These are phyloP conservation scores for Coniferiporia weirii DNA, from an alignment of 1,284 basidiomycete species.

Conservation along the genomic window DNA sequence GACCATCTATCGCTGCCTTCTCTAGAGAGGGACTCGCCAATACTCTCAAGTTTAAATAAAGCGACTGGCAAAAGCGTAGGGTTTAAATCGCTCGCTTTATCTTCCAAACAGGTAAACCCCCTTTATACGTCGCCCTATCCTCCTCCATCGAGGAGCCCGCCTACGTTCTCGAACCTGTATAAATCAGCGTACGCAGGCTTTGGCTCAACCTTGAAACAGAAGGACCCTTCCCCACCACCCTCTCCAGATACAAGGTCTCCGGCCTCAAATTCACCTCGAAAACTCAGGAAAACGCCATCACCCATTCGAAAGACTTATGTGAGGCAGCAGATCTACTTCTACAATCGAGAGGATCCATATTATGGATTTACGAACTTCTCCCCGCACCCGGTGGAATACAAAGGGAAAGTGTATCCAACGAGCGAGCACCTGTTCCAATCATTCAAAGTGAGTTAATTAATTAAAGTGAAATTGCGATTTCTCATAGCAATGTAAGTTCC, in stretches of 20 bases:
- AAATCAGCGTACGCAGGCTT: no score
- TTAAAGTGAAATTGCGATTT: neutral
- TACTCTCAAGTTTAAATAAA: neutral
- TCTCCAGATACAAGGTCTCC: conserved; percentile 15
- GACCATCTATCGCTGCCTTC: neutral
- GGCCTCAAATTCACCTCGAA: conserved; percentile 8
- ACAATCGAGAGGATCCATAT: conserved; percentile 53
- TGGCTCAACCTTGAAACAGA: no score
- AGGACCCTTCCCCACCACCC: no score
- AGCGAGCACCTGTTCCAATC: conserved; percentile 68
- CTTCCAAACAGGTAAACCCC: no score
- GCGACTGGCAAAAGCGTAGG: no score
- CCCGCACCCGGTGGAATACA: conserved; percentile 48
- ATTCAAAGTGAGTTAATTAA: conserved; percentile 43
- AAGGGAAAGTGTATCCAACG: conserved; percentile 56
- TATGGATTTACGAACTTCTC: conserved; percentile 71
- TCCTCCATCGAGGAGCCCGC: no score
- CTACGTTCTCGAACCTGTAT: no score
- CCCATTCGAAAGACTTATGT: conserved; percentile 25
- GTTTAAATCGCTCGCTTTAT: no score
- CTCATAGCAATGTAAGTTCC: conserved; percentile 39
- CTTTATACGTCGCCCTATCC: no score
- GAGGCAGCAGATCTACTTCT: conserved; percentile 45
- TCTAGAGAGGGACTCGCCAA: neutral
- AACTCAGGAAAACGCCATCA: neutral